phyloP scores from a whole-genome alignment of 441 rosid genomes.

The Syzygium syzygioides region DNA sequence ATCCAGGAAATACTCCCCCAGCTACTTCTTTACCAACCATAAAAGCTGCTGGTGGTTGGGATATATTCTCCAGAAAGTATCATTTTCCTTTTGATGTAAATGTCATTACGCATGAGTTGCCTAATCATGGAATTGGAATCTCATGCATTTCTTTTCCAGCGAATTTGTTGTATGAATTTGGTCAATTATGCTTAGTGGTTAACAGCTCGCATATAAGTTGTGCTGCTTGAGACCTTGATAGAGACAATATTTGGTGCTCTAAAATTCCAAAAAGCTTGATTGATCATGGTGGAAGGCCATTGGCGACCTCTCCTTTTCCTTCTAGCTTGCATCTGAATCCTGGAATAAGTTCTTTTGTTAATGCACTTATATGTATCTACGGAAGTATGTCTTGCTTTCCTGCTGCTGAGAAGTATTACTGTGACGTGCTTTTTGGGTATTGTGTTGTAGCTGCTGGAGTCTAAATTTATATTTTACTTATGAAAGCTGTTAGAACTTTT shows the following conservation, averaged over 20 bases:
- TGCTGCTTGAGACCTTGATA: constrained; percentile 46
- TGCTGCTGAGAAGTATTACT: constrained; percentile 25
- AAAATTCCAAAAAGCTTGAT: constrained; percentile 20
- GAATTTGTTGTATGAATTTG: constrained; percentile 36
- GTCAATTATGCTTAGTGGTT: constrained; percentile 46
- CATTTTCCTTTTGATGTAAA: constrained; percentile 1
- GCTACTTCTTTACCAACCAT: constrained; percentile 19
- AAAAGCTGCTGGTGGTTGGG: constrained; percentile 31
- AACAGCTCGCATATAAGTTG: constrained; percentile 36
- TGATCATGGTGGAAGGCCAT: constrained; percentile 26
- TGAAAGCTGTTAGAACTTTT: neutral
- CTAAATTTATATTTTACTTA: neutral
- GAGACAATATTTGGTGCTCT: constrained; percentile 34
- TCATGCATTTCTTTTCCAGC: constrained; percentile 26
- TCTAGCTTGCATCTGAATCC: constrained; percentile 28
- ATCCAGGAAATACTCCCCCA: constrained; percentile 16
- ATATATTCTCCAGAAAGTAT: constrained; percentile 29
- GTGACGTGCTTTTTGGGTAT: constrained; percentile 6
- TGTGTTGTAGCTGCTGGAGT: neutral
- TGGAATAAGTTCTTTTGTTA: constrained; percentile 54
- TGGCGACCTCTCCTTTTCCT: constrained; percentile 12
- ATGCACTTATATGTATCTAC: constrained; percentile 37
- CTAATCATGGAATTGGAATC: constrained; percentile 32
- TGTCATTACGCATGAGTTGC: constrained; percentile 21
- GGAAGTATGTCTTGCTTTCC: constrained; percentile 40